A percentile compares a stretch with the other conserved stretches of the same genome.
phyloP scores from a whole-genome alignment of 169 alveolate species.

The Plasmodium gonderi region DNA sequence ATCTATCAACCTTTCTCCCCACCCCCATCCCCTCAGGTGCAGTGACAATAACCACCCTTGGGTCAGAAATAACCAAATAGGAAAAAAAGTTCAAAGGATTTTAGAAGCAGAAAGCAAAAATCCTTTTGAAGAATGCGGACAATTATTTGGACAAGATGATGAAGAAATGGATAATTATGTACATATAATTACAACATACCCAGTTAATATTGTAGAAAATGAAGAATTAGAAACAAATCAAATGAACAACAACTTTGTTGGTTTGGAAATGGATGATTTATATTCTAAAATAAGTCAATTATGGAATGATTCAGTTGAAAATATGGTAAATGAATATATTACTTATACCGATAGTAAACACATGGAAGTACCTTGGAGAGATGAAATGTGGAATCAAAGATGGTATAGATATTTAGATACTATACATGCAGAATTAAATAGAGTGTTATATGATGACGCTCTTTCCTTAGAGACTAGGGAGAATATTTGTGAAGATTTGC shows the following conservation, averaged over 20 bases:
- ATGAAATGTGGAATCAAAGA: slow-evolving; percentile 19
- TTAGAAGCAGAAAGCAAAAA: not conserved
- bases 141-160: not conserved
- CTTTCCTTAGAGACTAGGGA: not conserved
- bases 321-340: not conserved
- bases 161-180: not conserved
- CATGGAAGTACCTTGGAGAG: not conserved
- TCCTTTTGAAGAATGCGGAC: not conserved
- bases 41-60: not conserved
- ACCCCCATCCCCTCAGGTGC: not conserved
- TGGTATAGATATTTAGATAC: slow-evolving; percentile 7
- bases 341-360: not conserved
- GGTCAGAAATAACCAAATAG: not conserved
- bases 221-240: not conserved
- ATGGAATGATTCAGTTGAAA: slow-evolving; percentile 1
- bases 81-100: not conserved
- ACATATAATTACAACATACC: not conserved
- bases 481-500: not conserved
- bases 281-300: not conserved
- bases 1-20: not conserved
- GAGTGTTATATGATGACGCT: not conserved
- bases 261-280: not conserved
- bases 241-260: not conserved
- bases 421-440: slow-evolving; percentile 4
- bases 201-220: not conserved